Base-by-base conservation (phyloP, 2,329 filamentous ascomycete species). In the Keithomyces neogunnii region DNA sequence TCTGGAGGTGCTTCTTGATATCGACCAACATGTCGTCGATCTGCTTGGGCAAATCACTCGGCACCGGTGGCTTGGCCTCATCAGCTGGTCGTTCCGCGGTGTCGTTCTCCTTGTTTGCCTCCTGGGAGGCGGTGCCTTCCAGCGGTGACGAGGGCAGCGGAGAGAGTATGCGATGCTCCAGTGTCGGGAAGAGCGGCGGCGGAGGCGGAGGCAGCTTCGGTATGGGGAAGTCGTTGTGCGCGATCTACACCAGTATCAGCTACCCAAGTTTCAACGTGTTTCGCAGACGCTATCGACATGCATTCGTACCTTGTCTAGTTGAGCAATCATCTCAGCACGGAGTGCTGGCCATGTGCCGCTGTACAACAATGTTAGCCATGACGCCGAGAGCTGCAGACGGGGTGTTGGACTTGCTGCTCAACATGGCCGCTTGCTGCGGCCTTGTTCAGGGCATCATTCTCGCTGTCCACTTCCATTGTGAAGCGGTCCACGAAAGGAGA, bases 171-270 rank as follows among this genome's bases (percentile, higher is more conserved):
- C 29, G 45, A 10, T 29, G 32, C n/a, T 52, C 43, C 31, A 49
- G 31, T 9, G 47, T 38, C 28, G 65, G 3, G 9, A 7, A 19
- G 5, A 5, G 58, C 49, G 58, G 70, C 62, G 54, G 69, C 67
- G 68, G 68, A 10, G 70, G 69, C 13, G 72, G 69, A 35, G 78
- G 76, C 49, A 81, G 69, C 49, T 72, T 75, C 9, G 87, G 87
- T 59, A 86, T 84, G 42, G 87, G 83, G 60, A 95, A 96, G 49
- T 85, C 84, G 63, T 82, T 76, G 66, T 81, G 79, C 40, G 87
- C 80, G 58, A 90, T 92, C 88, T 95, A 45, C 39, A 36, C 13
- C 11, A 4, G 1, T 29, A 5, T 53, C 8, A 35, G 47, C 32
- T 57, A 38, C 55, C 45, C 47, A 7, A 2, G 10, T 53, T 55